Percentiles rank a stretch among this genome's conserved stretches.
Conservation (phyloP, 2,329 filamentous ascomycete genomes). For the Sporothrix brunneoviolacea region DNA sequence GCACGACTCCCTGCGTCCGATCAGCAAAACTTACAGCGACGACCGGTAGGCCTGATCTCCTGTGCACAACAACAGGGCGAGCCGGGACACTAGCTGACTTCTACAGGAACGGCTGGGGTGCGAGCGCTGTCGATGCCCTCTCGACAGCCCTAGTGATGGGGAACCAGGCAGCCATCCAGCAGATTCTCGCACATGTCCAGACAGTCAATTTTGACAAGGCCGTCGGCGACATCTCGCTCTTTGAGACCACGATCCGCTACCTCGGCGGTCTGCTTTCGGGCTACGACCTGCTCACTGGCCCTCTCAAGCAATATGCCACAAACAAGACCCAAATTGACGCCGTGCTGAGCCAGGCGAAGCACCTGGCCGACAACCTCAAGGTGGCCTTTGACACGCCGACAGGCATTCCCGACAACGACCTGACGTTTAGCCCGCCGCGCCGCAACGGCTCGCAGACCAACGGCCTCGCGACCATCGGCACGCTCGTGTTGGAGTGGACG, state of each 20-base stretch:
- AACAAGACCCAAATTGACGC: slow-evolving; percentile 42
- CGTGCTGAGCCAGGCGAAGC: slow-evolving; percentile 60
- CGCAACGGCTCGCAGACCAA: slow-evolving; percentile 51
- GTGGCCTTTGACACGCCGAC: slow-evolving; percentile 71
- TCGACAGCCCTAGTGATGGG: slow-evolving; percentile 75
- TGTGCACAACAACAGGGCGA: too few species aligned
- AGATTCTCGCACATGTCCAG: slow-evolving; percentile 65
- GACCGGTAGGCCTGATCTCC: slow-evolving; percentile 58
- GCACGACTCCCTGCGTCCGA: slow-evolving; percentile 66
- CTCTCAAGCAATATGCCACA: slow-evolving; percentile 42
- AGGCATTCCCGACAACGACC: slow-evolving; percentile 65
- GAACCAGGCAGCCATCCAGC: slow-evolving; percentile 57
- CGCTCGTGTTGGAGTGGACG: slow-evolving; percentile 78
- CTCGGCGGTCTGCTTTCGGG: slow-evolving; percentile 72
- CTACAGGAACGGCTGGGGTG: slow-evolving; percentile 73
- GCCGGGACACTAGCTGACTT: too few species aligned
- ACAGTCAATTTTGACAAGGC: slow-evolving; percentile 65
- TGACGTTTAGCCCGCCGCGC: slow-evolving; percentile 51
- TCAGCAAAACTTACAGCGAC: slow-evolving; percentile 58
- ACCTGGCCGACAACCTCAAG: slow-evolving; percentile 64
- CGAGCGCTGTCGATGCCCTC: slow-evolving; percentile 73
- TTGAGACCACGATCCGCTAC: slow-evolving; percentile 88
- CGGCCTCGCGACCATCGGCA: slow-evolving; percentile 69
- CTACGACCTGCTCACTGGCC: slow-evolving; percentile 67
- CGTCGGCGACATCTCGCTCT: slow-evolving; percentile 60